Conservation (phyloP, 257 asterid genomes). For the Fraxinus excelsior region DNA sequence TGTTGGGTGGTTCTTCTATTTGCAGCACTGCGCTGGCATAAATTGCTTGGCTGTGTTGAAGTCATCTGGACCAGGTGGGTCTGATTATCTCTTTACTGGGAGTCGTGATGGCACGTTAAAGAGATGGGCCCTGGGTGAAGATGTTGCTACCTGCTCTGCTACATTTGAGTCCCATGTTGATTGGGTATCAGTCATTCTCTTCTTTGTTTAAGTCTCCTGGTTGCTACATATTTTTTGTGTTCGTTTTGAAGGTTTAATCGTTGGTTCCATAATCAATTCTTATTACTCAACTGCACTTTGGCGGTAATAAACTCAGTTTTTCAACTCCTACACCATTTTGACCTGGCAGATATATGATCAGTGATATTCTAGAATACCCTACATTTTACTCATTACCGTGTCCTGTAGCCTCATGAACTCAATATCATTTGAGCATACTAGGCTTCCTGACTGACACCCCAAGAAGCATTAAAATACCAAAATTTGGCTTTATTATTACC, state of each 20-base stretch:
- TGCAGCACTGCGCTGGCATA: conserved; percentile 95
- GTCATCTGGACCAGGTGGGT: conserved; percentile 60
- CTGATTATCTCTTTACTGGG: conserved; percentile 78
- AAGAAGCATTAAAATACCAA: conserved; percentile 6
- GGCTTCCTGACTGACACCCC: not conserved
- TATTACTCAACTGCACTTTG: not conserved
- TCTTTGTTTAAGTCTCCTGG: conserved; percentile 24
- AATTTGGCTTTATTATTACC: conserved; percentile 5
- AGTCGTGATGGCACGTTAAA: conserved; percentile 96
- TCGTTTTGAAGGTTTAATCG: not conserved
- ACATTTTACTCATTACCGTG: not conserved
- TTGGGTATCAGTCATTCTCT: conserved; percentile 61
- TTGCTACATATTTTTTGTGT: not conserved
- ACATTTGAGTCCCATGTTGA: conserved; percentile 97
- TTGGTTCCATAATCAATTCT: not conserved
- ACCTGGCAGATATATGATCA: conserved; percentile 11
- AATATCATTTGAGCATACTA: not conserved
- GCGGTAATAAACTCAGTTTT: not conserved
- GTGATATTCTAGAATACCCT: conserved; percentile 13
- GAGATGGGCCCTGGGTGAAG: conserved; percentile 83
- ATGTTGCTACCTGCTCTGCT: conserved; percentile 78
- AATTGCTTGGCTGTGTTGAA: conserved; percentile 82
- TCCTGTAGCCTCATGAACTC: conserved; percentile 1
- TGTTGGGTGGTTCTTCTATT: conserved; percentile 10
- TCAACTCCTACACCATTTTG: not conserved